Conservation (phyloP, 495 filamentous ascomycete genomes). For the Penicillium salamii region DNA sequence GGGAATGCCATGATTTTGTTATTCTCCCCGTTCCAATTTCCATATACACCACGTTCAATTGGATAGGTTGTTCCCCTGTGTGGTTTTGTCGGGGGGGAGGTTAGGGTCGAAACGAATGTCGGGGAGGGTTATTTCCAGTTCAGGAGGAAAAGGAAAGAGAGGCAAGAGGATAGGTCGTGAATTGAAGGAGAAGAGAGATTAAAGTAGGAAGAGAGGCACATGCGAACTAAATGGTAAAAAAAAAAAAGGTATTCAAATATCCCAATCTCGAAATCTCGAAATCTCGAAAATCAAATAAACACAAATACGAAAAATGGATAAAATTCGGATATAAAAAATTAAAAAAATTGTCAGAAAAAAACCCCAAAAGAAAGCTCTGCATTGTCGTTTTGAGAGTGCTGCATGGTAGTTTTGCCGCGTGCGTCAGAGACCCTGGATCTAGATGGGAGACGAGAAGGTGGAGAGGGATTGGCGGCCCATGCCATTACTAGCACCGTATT, state of each 20-base stretch:
- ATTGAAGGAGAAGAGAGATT: slow-evolving; percentile 12
- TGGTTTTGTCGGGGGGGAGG: not conserved
- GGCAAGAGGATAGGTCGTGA: slow-evolving; percentile 6
- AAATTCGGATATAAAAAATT: slow-evolving; percentile 7
- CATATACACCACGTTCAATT: not conserved
- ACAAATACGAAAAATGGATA: slow-evolving; percentile 5
- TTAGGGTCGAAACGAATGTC: slow-evolving; percentile 24
- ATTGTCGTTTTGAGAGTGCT: slow-evolving; percentile 33
- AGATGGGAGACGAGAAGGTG: slow-evolving; percentile 21
- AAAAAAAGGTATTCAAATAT: slow-evolving; percentile 5
- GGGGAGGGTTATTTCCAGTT: slow-evolving; percentile 24
- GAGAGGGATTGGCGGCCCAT: slow-evolving; percentile 29
- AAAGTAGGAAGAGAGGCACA: slow-evolving; percentile 15
- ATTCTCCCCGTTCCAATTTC: not conserved
- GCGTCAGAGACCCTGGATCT: slow-evolving; percentile 35
- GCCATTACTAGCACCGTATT: slow-evolving; percentile 6
- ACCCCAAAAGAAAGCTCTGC: slow-evolving; percentile 18
- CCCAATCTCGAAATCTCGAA: slow-evolving; percentile 1
- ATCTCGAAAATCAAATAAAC: not conserved
- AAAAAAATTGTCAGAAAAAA: slow-evolving; percentile 15
- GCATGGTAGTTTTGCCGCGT: slow-evolving; percentile 36
- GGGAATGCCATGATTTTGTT: slow-evolving; percentile 39
- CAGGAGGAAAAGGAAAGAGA: slow-evolving; percentile 16
- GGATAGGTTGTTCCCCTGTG: not conserved
- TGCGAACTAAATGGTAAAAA: slow-evolving; percentile 9